phyloP scores from a whole-genome alignment of 2,329 filamentous ascomycete genomes.

The Simplicillium sp. region DNA sequence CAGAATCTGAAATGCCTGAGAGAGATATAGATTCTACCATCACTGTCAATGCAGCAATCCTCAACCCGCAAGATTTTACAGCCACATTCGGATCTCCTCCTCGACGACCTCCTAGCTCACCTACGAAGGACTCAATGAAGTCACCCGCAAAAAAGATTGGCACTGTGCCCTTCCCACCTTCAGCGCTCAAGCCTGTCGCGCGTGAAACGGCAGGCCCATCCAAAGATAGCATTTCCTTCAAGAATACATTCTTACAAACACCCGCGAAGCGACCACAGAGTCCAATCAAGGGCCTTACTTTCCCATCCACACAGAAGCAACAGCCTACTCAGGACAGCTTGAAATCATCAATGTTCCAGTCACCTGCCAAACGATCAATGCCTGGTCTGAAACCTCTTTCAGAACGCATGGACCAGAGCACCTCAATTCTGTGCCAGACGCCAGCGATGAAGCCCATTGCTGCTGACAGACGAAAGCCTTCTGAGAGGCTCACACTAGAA shows the following conservation, averaged over 20 bases:
- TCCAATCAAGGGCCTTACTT: constrained; percentile 27
- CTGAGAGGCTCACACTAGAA: constrained; percentile 26
- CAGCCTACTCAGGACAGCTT: constrained; percentile 26
- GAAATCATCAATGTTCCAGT: constrained; percentile 40
- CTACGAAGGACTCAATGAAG: constrained; percentile 44
- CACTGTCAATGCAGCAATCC: constrained; percentile 16
- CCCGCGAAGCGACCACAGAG: constrained; percentile 41
- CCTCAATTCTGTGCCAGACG: constrained; percentile 14
- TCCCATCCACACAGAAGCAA: constrained; percentile 15
- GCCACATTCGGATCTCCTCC: constrained; percentile 43
- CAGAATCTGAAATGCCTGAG: constrained; percentile 6
- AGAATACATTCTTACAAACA: constrained; percentile 33
- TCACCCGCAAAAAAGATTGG: constrained; percentile 41
- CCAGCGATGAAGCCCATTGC: constrained; percentile 26
- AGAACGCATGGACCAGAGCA: constrained; percentile 12
- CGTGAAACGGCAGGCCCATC: constrained; percentile 1
- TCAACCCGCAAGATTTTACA: constrained; percentile 24
- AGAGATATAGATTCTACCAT: constrained; percentile 14
- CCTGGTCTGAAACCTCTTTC: constrained; percentile 22
- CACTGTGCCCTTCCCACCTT: constrained; percentile 18
- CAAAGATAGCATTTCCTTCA: constrained; percentile 19
- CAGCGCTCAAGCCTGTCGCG: constrained; percentile 17
- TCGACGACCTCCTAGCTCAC: constrained; percentile 41
- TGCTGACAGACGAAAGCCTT: constrained; percentile 16
- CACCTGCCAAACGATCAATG: constrained; percentile 38